These are phyloP conservation scores for Gautieria morchelliformis DNA, from an alignment of 768 basidiomycete species.

Conservation along the genomic window DNA sequence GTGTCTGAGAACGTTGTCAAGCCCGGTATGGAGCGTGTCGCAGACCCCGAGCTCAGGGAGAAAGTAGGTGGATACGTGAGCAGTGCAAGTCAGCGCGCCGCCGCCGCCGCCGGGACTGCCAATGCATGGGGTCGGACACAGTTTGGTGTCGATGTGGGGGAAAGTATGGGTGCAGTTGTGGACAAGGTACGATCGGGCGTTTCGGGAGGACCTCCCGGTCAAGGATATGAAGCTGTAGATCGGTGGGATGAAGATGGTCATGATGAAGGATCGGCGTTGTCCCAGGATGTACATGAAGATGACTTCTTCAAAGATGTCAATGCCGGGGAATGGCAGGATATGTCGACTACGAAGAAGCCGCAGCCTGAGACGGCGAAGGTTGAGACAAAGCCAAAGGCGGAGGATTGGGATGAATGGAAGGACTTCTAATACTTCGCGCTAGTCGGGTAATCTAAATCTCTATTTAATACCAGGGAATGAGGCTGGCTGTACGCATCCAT, in stretches of 20 bases:
- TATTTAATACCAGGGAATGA: too few relatives aligned
- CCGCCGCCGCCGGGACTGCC: constrained; percentile 48
- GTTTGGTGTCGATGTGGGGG: constrained; percentile 80
- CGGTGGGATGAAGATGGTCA: constrained; percentile 19
- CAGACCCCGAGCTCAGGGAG: constrained; percentile 71
- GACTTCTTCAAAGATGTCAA: constrained; percentile 48
- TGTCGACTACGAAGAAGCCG: constrained; percentile 11
- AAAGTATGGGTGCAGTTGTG: constrained; percentile 62
- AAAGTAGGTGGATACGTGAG: constrained; percentile 63
- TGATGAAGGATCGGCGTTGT: constrained; percentile 52
- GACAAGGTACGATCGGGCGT: constrained; percentile 51
- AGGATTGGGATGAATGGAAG: constrained; percentile 73
- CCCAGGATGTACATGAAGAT: constrained; percentile 45
- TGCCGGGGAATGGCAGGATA: constrained; percentile 10
- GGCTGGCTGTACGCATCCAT: too few relatives aligned
- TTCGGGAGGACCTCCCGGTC: constrained; percentile 42
- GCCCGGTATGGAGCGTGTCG: constrained; percentile 74
- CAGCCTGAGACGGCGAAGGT: constrained; percentile 15
- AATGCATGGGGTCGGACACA: constrained; percentile 72
- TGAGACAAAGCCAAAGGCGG: constrained; percentile 29
- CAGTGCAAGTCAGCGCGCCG: constrained; percentile 58
- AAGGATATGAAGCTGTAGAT: constrained; percentile 31
- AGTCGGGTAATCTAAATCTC: too few relatives aligned
- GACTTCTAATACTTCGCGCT: constrained; percentile 42
- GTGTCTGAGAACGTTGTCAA: constrained; percentile 86